Evolutionary conservation across 768 basidiomycete genomes (phyloP).

Genomic region (Termitomyces sp.): DNA sequence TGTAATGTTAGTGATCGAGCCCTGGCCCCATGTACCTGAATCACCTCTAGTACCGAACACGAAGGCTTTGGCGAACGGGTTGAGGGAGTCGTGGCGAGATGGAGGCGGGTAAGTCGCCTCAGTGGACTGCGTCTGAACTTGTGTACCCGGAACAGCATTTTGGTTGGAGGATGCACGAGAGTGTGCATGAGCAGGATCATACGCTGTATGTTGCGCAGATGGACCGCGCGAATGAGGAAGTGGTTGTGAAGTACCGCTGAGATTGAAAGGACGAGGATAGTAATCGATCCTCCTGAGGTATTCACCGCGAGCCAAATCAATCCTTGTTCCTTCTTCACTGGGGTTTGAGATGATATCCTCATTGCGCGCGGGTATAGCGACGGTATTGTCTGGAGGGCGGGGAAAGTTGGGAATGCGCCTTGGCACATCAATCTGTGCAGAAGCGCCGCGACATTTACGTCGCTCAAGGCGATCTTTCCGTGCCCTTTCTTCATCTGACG

Average conservation of each 20-base stretch:
- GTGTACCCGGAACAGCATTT: slow-evolving; percentile 10
- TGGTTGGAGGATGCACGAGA: slow-evolving; percentile 48
- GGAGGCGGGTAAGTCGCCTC: slow-evolving; percentile 16
- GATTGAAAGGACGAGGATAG: slow-evolving; percentile 40
- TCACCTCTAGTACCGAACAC: slow-evolving; percentile 55
- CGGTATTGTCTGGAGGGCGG: slow-evolving; percentile 56
- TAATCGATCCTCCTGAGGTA: slow-evolving; percentile 42
- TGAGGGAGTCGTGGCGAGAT: slow-evolving; percentile 42
- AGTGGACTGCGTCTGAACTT: slow-evolving; percentile 20
- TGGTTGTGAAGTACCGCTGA: slow-evolving; percentile 41
- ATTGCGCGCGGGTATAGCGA: slow-evolving; percentile 28
- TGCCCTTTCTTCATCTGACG: slow-evolving; percentile 84
- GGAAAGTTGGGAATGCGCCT: slow-evolving; percentile 78
- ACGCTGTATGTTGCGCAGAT: slow-evolving; percentile 55
- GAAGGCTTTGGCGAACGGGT: slow-evolving; percentile 82
- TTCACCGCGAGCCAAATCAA: slow-evolving; percentile 25
- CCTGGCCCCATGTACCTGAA: slow-evolving; percentile 26
- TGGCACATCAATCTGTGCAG: slow-evolving; percentile 54
- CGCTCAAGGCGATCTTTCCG: slow-evolving; percentile 62
- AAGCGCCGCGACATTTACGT: slow-evolving; percentile 47
- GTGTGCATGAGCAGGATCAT: slow-evolving; percentile 62
- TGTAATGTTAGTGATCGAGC: slow-evolving; percentile 26
- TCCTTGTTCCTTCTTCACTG: slow-evolving; percentile 62
- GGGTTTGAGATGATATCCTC: slow-evolving; percentile 84
- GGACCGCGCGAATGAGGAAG: slow-evolving; percentile 62